Evolutionary conservation across 2,329 filamentous ascomycete genomes (phyloP).

Genomic region (Colletotrichum sp.): DNA sequence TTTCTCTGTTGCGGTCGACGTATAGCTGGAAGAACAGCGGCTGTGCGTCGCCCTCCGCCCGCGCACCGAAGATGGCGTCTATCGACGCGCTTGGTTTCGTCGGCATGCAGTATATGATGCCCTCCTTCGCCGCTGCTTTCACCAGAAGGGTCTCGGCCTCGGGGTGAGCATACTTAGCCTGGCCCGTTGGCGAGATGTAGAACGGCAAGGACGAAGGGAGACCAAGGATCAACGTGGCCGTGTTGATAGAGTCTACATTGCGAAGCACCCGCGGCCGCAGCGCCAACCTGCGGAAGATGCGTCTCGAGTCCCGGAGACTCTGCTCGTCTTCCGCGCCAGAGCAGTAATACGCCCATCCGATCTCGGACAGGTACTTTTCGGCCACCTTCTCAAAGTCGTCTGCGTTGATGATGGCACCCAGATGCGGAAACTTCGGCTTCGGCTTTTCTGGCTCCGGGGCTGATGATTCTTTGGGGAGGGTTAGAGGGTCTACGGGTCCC

Average conservation of each 20-base stretch:
- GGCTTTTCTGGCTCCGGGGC: not conserved
- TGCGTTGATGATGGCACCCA: constrained; percentile 37
- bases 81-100: constrained; percentile 2
- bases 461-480: not conserved
- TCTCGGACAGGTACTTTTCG: constrained; percentile 27
- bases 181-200: constrained; percentile 68
- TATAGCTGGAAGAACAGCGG: constrained; percentile 65
- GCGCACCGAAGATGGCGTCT: not conserved
- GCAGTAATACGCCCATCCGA: constrained; percentile 71
- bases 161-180: constrained; percentile 67
- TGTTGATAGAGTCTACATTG: constrained; percentile 71
- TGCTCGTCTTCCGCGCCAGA: constrained; percentile 79
- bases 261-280: constrained; percentile 83
- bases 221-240: constrained; percentile 59
- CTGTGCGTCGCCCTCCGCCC: not conserved
- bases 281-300: constrained; percentile 72
- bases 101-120: constrained; percentile 16
- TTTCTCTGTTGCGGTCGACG: constrained; percentile 58
- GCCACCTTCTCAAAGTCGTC: constrained; percentile 42
- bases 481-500: constrained; percentile 27
- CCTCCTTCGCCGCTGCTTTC: not conserved
- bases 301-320: constrained; percentile 76
- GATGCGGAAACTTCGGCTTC: constrained; percentile 24
- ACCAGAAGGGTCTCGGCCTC: constrained; percentile 55
- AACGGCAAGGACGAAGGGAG: constrained; percentile 58